Evolutionary conservation across 2,329 filamentous ascomycete species (phyloP).

Genomic region (Lasiodiplodia sp.): DNA sequence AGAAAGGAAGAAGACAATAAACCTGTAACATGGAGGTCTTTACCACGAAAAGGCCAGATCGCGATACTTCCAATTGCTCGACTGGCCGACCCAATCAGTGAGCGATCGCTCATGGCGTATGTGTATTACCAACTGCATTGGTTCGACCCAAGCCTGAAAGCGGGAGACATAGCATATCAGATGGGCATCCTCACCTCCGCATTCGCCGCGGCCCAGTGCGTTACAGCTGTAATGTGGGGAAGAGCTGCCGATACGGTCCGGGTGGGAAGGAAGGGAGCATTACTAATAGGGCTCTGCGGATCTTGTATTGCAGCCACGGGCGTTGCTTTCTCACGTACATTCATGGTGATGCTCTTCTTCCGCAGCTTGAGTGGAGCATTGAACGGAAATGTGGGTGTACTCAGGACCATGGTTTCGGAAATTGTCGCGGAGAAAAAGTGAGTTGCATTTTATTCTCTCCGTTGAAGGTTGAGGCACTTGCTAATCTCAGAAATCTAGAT

Average conservation of each 20-base stretch:
- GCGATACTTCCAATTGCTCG: constrained; percentile 78
- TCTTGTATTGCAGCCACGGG: constrained; percentile 71
- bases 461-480: background rate
- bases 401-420: constrained; percentile 77
- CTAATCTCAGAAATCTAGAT: constrained; percentile 30
- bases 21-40: constrained; percentile 71
- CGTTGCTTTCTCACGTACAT: constrained; percentile 72
- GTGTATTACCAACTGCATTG: constrained; percentile 89
- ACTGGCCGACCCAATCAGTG: constrained; percentile 81
- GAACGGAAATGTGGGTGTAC: constrained; percentile 77
- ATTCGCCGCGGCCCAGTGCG: constrained; percentile 82
- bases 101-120: constrained; percentile 69
- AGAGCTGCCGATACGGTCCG: constrained; percentile 68
- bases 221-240: constrained; percentile 85
- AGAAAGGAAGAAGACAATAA: constrained; percentile 42
- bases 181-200: constrained; percentile 78
- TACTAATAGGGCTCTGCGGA: constrained; percentile 77
- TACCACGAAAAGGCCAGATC: constrained; percentile 80
- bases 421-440: constrained; percentile 74
- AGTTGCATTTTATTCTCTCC: background rate
- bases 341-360: constrained; percentile 68
- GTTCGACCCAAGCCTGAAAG: constrained; percentile 67
- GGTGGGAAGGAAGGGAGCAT: constrained; percentile 76
- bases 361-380: constrained; percentile 70
- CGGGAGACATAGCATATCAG: constrained; percentile 74